These are phyloP conservation scores for Moricandia moricandioides DNA, from an alignment of 345 rosid species.

Conservation along the genomic window DNA sequence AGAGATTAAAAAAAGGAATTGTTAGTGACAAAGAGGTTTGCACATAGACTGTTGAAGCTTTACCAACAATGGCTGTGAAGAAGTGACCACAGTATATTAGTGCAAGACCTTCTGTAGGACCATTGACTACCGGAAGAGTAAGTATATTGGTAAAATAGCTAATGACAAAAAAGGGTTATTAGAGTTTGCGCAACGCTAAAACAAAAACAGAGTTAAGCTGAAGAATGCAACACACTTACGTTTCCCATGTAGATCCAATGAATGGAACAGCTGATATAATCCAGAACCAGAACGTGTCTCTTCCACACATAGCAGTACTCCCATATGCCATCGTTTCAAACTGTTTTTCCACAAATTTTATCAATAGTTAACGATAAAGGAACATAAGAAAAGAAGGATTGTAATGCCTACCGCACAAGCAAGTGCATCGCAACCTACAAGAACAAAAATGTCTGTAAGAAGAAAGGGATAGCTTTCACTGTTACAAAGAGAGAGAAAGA, in stretches of 20 bases:
- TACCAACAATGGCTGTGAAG: conserved; percentile 88
- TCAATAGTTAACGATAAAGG: not conserved
- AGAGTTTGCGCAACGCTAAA: not conserved
- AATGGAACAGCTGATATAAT: conserved; percentile 91
- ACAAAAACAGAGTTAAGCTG: not conserved
- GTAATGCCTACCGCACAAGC: conserved; percentile 83
- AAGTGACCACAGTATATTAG: conserved; percentile 74
- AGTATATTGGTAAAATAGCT: conserved; percentile 93
- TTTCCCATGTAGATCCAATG: conserved; percentile 94
- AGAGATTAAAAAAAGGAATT: not conserved
- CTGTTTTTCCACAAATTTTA: conserved; percentile 33
- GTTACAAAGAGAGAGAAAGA: not conserved
- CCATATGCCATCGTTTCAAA: conserved; percentile 90
- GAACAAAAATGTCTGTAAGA: conserved; percentile 4
- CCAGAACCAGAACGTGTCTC: conserved; percentile 93
- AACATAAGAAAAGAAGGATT: not conserved
- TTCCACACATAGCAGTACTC: conserved; percentile 95
- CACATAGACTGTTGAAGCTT: conserved; percentile 21
- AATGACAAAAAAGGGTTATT: conserved; percentile 19
- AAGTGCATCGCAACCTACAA: conserved; percentile 96
- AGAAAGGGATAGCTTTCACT: not conserved
- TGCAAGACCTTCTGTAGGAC: conserved; percentile 97
- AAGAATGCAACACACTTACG: conserved; percentile 45
- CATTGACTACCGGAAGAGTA: conserved; percentile 87
- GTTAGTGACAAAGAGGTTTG: not conserved